phyloP scores from a whole-genome alignment of 2,329 filamentous ascomycete species.

The Cercospora sp. region DNA sequence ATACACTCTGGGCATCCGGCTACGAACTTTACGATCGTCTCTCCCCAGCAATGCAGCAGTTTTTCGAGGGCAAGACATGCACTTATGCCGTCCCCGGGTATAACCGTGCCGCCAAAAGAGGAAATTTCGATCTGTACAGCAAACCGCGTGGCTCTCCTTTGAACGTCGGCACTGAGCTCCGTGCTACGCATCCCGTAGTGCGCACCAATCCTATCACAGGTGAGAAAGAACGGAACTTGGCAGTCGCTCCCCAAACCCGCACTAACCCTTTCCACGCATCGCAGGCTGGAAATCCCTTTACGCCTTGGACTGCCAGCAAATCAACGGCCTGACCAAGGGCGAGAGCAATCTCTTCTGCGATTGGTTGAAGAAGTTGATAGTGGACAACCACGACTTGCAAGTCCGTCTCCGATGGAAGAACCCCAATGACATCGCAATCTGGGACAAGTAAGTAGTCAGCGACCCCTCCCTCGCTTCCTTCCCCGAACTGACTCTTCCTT shows the following conservation, averaged over 20 bases:
- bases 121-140: no score
- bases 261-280: background rate
- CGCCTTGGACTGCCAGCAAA: slow-evolving; percentile 56
- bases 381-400: slow-evolving; percentile 54
- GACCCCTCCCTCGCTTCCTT: background rate
- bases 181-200: slow-evolving; percentile 51
- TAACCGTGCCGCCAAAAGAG: slow-evolving; percentile 32
- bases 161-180: slow-evolving; percentile 27
- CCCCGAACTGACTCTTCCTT: background rate
- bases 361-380: slow-evolving; percentile 40
- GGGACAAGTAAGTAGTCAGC: slow-evolving; percentile 59
- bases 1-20: slow-evolving; percentile 67
- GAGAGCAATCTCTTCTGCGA: slow-evolving; percentile 27
- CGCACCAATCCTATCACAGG: slow-evolving; percentile 60
- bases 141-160: slow-evolving; percentile 19
- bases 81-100: slow-evolving; percentile 42
- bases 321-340: slow-evolving; percentile 52
- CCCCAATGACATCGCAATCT: slow-evolving; percentile 49
- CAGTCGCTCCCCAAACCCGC: background rate
- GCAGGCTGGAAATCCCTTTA: slow-evolving; percentile 62
- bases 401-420: slow-evolving; percentile 53
- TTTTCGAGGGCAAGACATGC: slow-evolving; percentile 61
- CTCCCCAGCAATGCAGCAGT: slow-evolving; percentile 56
- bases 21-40: slow-evolving; percentile 68
- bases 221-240: background rate